Evolutionary conservation across 2,329 filamentous ascomycete species (phyloP).

Genomic region (Scytalidium sp.): DNA sequence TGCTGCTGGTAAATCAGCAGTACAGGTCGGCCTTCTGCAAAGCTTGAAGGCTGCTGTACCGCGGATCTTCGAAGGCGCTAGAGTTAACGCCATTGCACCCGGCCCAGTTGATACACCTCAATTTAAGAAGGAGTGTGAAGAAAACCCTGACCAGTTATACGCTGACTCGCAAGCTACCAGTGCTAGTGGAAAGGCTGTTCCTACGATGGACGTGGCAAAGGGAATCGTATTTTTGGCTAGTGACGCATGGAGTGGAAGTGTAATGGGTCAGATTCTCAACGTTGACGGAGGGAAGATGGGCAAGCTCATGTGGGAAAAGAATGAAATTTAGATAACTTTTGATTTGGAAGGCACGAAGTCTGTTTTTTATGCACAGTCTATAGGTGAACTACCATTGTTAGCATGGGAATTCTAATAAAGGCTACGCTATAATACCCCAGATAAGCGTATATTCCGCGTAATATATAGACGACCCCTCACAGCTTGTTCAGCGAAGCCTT

Average conservation of each 20-base stretch:
- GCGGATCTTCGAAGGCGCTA: constrained; percentile 28
- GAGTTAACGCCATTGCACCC: constrained; percentile 44
- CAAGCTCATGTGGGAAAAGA: constrained; percentile 34
- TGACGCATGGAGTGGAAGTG: constrained; percentile 39
- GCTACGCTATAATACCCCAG: too few species aligned
- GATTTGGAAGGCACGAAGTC: too few species aligned
- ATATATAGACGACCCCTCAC: too few species aligned
- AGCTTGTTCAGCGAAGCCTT: too few species aligned
- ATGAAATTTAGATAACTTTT: constrained; percentile 7
- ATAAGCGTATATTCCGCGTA: too few species aligned
- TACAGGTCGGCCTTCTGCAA: constrained; percentile 39
- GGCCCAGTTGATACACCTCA: constrained; percentile 41
- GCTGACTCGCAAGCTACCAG: constrained; percentile 41
- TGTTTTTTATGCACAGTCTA: too few species aligned
- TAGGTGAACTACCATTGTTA: too few species aligned
- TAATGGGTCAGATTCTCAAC: constrained; percentile 41
- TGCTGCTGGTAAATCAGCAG: constrained; percentile 40
- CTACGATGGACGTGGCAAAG: constrained; percentile 38
- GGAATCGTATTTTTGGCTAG: constrained; percentile 43
- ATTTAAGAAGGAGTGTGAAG: constrained; percentile 37
- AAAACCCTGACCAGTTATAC: constrained; percentile 35
- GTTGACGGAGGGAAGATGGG: constrained; percentile 45
- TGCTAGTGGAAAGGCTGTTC: constrained; percentile 34
- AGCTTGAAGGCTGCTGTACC: constrained; percentile 38
- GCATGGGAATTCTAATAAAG: too few species aligned